phyloP scores from a whole-genome alignment of 164 flowering plant species.

The Vitis vinifera region ASM3070453v1 NC_081811.1:26858501-26859000 shows the following conservation, averaged over 20 bases:
- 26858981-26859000: slow-evolving; percentile 31
- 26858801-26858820: slow-evolving; percentile 55
- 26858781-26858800: slow-evolving; percentile 26
- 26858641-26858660: slow-evolving; percentile 24
- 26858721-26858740: not conserved
- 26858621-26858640: slow-evolving; percentile 51
- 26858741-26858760: not conserved
- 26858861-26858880: slow-evolving; percentile 21
- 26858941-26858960: slow-evolving; percentile 59
- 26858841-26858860: slow-evolving; percentile 44
- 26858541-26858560: slow-evolving; percentile 32
- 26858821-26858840: slow-evolving; percentile 63
- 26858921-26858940: slow-evolving; percentile 33
- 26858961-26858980: slow-evolving; percentile 49
- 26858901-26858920: slow-evolving; percentile 36
- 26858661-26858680: not conserved
- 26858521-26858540: slow-evolving; percentile 40
- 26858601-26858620: slow-evolving; percentile 76
- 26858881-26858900: slow-evolving; percentile 49
- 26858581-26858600: slow-evolving; percentile 87
- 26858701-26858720: no score
- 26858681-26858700: no score
- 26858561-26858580: slow-evolving; percentile 60
- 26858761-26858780: not conserved
- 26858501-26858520: slow-evolving; percentile 30